Evolutionary conservation across 2,329 filamentous ascomycete genomes (phyloP).

Genomic region (Botrytis sinoallii): DNA sequence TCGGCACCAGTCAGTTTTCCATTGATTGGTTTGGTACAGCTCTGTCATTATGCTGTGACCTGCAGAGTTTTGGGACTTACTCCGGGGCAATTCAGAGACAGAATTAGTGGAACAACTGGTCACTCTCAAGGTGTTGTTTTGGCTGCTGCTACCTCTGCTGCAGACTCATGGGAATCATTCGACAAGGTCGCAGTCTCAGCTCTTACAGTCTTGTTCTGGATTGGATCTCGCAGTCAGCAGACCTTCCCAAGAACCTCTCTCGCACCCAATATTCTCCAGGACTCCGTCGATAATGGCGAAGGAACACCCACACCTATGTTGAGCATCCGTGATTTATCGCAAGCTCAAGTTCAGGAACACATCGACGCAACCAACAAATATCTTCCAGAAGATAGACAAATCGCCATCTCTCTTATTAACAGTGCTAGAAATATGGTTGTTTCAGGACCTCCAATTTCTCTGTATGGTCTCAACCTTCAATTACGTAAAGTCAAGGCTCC

Average conservation of each 20-base stretch:
- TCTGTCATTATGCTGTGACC: conserved; percentile 92
- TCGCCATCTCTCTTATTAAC: conserved; percentile 93
- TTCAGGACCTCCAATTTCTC: conserved; percentile 89
- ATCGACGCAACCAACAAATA: conserved; percentile 97
- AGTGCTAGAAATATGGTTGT: conserved; percentile 96
- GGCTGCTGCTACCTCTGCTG: conserved; percentile 85
- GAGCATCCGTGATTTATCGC: conserved; percentile 89
- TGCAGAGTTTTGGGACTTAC: conserved; percentile 88
- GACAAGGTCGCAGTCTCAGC: conserved; percentile 74
- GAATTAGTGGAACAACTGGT: conserved; percentile 84
- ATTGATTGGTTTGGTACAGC: conserved; percentile 90
- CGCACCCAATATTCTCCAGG: conserved; percentile 83
- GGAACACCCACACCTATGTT: conserved; percentile 97
- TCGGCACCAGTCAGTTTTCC: conserved; percentile 95
- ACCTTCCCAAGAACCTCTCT: conserved; percentile 94
- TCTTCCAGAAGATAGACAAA: conserved; percentile 86
- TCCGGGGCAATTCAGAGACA: conserved; percentile 81
- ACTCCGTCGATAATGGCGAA: conserved; percentile 91
- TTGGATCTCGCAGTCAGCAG: conserved; percentile 94
- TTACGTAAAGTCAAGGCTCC: conserved; percentile 95
- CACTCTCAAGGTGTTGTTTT: conserved; percentile 97
- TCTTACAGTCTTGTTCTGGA: conserved; percentile 96
- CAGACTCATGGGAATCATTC: conserved; percentile 91
- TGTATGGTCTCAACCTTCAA: conserved; percentile 93
- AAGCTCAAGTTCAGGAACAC: conserved; percentile 87